Evolutionary conservation across 1,139 yeast species (phyloP).

Genomic region (Diutina neorugosa): DNA sequence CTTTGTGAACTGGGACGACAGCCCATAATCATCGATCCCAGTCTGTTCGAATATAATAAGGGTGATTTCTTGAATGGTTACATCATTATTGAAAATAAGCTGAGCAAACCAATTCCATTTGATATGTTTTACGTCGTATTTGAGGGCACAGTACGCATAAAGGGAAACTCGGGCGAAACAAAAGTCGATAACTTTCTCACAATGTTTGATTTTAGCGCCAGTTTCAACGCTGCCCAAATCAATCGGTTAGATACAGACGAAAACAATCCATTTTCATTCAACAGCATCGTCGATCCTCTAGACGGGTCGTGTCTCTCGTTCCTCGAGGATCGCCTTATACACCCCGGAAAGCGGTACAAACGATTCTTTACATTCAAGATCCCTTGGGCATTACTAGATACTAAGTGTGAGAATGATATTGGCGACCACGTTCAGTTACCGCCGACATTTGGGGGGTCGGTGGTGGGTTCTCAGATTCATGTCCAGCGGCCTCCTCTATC

Average conservation of each 20-base stretch:
- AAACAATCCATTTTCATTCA: conserved; percentile 7
- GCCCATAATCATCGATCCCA: conserved; percentile 24
- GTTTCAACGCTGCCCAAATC: conserved; percentile 22
- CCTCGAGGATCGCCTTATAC: conserved; percentile 9
- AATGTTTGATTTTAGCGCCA: conserved; percentile 33
- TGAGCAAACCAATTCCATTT: conserved; percentile 30
- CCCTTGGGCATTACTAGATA: conserved; percentile 13
- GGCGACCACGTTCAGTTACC: conserved; percentile 13
- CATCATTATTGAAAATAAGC: conserved; percentile 31
- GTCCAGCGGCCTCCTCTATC: not conserved
- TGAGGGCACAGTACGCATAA: conserved; percentile 27
- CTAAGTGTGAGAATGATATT: conserved; percentile 11
- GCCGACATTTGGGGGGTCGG: conserved; percentile 12
- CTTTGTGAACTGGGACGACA: conserved; percentile 17
- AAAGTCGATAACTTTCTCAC: conserved; percentile 20
- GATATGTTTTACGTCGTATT: conserved; percentile 48
- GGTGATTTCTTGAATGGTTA: conserved; percentile 46
- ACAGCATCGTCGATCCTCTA: conserved; percentile 12
- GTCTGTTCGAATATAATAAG: conserved; percentile 33
- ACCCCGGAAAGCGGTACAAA: conserved; percentile 8
- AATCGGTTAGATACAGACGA: conserved; percentile 17
- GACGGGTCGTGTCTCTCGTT: conserved; percentile 16
- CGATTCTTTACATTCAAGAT: conserved; percentile 15
- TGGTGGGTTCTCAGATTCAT: not conserved
- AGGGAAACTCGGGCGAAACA: conserved; percentile 5